Base-by-base conservation (phyloP, 2,329 filamentous ascomycete species). In the Alternaria hordeiaustralica region DNA sequence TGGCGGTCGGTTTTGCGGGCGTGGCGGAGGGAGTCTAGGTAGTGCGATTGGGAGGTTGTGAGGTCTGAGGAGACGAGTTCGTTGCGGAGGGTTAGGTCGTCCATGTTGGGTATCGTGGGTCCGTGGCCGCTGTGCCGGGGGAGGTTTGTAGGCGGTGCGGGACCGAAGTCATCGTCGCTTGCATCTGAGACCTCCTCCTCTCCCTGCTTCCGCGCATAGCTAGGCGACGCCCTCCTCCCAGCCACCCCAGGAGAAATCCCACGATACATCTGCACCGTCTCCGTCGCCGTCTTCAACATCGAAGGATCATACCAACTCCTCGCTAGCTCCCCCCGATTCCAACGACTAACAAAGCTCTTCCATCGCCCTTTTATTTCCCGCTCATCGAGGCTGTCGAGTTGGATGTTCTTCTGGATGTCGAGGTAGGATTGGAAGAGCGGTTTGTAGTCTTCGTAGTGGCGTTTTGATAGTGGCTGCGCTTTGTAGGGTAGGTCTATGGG, bases 251-350 rank as follows among this genome's bases (percentile, higher is more conserved):
- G 65, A 8, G 72, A 69, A 7, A 33, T 55, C 12, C 47, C 56
- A 28, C 68, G 67, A 54, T 73, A 74, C 4, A 69, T 60, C 26
- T 73, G 62, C 5, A 75, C 70, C 0, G 75, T 75, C 46, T 78
- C 71, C 65, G 84, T 81, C 18, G 85, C 86, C 60, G 82, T 85
- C 66, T 84, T 78, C 65, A 92, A 88, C 67, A 89, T 92, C 61
- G 87, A 87, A 8, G 94, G 92, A 75, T 96, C 93, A 80, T 98
- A 99, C 95, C 95, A 99, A 50, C 93, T 93, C 79, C 95, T 91
- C 5, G 92, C 91, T 67, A 98, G 84, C 81, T 95, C 92, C 75
- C 90, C 91, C 72, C 89, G 88, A 82, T 99, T 99, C 89, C 96
- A 99, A 84, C 94, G 95, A 5, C 87, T 85, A 12, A 95, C 79